A percentile compares a stretch with the other conserved stretches of the same genome.
Conservation (phyloP, 192 early-diverging fungal genomes). For the Spizellomyces punctatus region DNA sequence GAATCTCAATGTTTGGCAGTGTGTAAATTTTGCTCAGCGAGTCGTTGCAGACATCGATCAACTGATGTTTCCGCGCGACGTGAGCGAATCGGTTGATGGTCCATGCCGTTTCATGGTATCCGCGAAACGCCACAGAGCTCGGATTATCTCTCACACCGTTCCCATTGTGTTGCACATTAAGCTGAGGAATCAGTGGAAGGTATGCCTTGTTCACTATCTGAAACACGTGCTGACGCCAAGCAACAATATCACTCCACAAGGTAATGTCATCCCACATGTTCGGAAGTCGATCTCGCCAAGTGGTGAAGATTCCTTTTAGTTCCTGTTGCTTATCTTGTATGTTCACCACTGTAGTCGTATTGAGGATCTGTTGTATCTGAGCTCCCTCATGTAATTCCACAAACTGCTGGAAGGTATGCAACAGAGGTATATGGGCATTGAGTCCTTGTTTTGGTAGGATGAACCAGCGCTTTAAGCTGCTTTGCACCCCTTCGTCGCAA, state of each 20-base stretch:
- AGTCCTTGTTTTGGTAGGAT: conserved; percentile 78
- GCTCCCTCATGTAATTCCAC: conserved; percentile 93
- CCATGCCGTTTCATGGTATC: conserved; percentile 99
- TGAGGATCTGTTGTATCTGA: conserved; percentile 83
- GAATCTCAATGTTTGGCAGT: conserved; percentile 99
- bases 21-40: conserved; percentile 95
- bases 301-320: conserved; percentile 85
- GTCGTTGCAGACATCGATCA: conserved; percentile 89
- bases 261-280: conserved; percentile 97
- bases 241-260: conserved; percentile 96
- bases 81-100: conserved; percentile 99
- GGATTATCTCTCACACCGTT: conserved; percentile 43
- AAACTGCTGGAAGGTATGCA: conserved; percentile 96
- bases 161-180: conserved; percentile 37
- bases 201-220: conserved; percentile 95
- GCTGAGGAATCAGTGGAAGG: conserved; percentile 72
- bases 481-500: conserved; percentile 86
- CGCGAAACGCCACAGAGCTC: conserved; percentile 92
- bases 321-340: conserved; percentile 86
- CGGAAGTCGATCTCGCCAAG: conserved; percentile 96
- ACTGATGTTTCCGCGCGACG: conserved; percentile 91
- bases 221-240: conserved; percentile 98
- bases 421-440: conserved; percentile 80
- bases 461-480: conserved; percentile 83
- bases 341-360: conserved; percentile 76